Conservation (phyloP, 2,329 filamentous ascomycete genomes). For the Penicillium frequentans region DNA sequence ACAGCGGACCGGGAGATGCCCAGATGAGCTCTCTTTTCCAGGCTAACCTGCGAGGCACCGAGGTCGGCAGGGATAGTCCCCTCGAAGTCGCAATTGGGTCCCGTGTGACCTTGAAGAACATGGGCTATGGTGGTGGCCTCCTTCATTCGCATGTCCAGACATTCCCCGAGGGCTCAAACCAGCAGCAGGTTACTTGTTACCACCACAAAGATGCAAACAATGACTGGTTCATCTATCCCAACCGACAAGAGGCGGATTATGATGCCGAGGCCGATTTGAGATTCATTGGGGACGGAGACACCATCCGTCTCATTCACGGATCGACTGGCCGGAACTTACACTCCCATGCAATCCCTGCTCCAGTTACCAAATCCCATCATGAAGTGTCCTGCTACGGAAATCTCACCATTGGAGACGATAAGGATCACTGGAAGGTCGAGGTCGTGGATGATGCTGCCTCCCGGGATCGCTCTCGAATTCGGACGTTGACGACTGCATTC, state of each 20-base stretch:
- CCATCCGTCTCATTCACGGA: constrained; percentile 85
- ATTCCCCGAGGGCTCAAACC: constrained; percentile 86
- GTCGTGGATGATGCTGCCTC: constrained; percentile 88
- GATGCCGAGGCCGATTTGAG: constrained; percentile 68
- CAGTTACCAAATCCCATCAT: constrained; percentile 81
- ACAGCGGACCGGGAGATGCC: constrained; percentile 93
- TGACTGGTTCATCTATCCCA: constrained; percentile 99
- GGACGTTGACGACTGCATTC: constrained; percentile 92
- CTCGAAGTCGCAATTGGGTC: constrained; percentile 90
- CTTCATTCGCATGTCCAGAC: constrained; percentile 96
- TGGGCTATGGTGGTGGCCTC: constrained; percentile 96
- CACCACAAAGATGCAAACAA: constrained; percentile 99
- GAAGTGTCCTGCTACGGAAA: constrained; percentile 98
- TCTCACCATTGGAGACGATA: constrained; percentile 89
- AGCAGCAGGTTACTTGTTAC: constrained; percentile 98
- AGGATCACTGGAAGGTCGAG: constrained; percentile 96
- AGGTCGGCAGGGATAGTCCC: constrained; percentile 91
- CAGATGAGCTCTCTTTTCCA: constrained; percentile 99
- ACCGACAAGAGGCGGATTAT: constrained; percentile 73
- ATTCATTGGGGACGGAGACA: constrained; percentile 74
- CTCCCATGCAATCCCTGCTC: constrained; percentile 86
- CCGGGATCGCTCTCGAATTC: constrained; percentile 77
- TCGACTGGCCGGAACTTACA: constrained; percentile 97
- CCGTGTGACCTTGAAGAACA: constrained; percentile 92
- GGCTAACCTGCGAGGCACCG: constrained; percentile 89